Evolutionary conservation across 2,329 filamentous ascomycete genomes (phyloP), one percentile per base, ranked within the genome.

Genomic region (Cadophora gregata): DNA sequence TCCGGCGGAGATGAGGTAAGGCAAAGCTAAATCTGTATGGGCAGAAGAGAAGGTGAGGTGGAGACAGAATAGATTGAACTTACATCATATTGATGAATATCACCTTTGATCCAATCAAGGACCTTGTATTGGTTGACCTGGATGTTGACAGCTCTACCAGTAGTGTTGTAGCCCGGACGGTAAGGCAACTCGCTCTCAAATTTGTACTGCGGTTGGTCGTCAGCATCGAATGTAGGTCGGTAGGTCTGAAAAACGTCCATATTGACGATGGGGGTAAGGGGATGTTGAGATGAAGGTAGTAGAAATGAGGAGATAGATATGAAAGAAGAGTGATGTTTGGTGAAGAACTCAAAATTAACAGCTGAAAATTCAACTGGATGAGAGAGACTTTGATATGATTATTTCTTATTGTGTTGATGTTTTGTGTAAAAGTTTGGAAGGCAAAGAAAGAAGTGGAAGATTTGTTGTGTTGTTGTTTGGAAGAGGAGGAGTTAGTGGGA

Each of bases 71-170:
- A n/a, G 21, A 60, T 29, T 31, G 19, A 19, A 85, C 90, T 84
- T 80, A 94, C 92, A 80, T 97, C 93, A 73, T 95, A 98, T 76
- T 97, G 94, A 69, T 89, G 89, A 25, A 97, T 86, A 0, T 86
- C 85, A 14, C 82, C 84, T 1, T 78, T 82, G 0, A 88, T 88
- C 64, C 89, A 87, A 10, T 81, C 79, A 0, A 77, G 79, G 63
- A 97, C 89, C 0, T 88, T 84, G 78, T 90, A 97, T 12, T 93
- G 88, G 76, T 98, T 98, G 45, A 97, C 80, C 0, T 76, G 78
- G 1, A 93, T 72, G 0, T 78, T 75, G 24, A 88, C 83, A 0
- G 81, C 75, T 68, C 84, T 86, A 1, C 89, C 90, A 8, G 82
- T 80, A 0, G 79, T 84, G 68, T 89, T 91, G 24, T 38, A 62